Evolutionary conservation across 139 green algal genomes (phyloP), one percentile per base, ranked within the genome.

Genomic region (Coelastrella sp.): DNA sequence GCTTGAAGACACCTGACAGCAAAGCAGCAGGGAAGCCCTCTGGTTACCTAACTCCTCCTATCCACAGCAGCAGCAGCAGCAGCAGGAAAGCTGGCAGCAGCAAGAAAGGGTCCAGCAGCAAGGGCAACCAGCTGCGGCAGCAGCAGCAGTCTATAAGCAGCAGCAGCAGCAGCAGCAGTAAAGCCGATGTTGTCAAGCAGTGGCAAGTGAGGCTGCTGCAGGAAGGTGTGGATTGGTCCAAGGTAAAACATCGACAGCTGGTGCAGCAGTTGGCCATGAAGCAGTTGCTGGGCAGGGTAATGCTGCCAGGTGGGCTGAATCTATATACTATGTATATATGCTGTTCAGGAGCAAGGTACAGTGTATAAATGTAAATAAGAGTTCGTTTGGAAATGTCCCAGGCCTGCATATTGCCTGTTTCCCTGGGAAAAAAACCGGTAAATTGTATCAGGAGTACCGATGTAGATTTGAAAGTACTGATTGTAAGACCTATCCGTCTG

Each of bases 281-380:
- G 57, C 91, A 92, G 72, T 76, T 95, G 61, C 72, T 84, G 1
- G 94, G 92, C 10, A 89, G 92, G 3, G 15, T 72, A 25, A 27
- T 96, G 85, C 78, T 96, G 74, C 35, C 58, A 24, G 95, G 96
- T 85, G 95, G 94, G 24, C 74, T 11, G 19, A 17, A 24, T 15
- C 59, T 12, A 5, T 12, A 70, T 70, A 70, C 63, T 70, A 15
- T 70, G 4, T 70, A 70, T 70, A 70, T 5, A 70, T 12, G 0
- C 11, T 70, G 4, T 70, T 70, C 63, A 20, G 63, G 63, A 15
- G 12, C 14, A 49, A 3, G 1, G 3, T 5, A 49, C 35, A 49
- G n/a, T 49, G 35, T 49, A 49, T 49, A 49, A 49, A 3, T 49
- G 35, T 49, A 49, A 3, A 49, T 49, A 49, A n/a, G n/a, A n/a